Base-by-base conservation (phyloP, 1,139 yeast genomes). In the Kurtzmaniella quercitrusa region DNA sequence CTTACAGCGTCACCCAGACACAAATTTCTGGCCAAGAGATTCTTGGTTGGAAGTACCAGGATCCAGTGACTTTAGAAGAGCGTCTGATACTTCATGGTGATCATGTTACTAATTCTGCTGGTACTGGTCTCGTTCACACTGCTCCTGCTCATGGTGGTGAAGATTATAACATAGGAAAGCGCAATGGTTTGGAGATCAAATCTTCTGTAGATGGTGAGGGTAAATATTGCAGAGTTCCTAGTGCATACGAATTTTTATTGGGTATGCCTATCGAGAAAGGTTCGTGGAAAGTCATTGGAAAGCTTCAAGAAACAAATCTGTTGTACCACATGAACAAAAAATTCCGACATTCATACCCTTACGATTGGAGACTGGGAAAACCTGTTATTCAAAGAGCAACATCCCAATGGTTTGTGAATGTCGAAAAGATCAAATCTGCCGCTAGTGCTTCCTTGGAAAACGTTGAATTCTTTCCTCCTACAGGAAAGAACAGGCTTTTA, bases 121-220 rank as follows among this genome's bases (percentile, higher is more conserved):
- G 99, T 63, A 88, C 98, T 0, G 99, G 98, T 1, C 66, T 94
- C 14, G 99, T 93, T 1, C 99, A 93, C 56, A 87, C 89, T 15
- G 98, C 98, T 0, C 98, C 98, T 1, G 98, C 97, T 0, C 98
- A 93, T 60, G 99, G 99, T 52, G 80, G 84, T 55, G 98, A 94
- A 50, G 99, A 93, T 67, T 91, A 88, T 58, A 56, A 84, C 19
- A 72, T 85, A 23, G 94, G 96, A 20, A 64, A 75, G 45, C 63
- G 70, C 18, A 66, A 84, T 48, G 70, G 69, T 0, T 71, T 94
- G 26, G 69, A 64, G 8, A 77, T 88, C 1, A 76, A 70, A 47
- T 88, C 97, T 0, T 88, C 93, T 0, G 95, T 93, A 2, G 89
- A 93, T 56, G 78, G 76, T 45, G 65, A 69, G 43, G 98, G 98